Evolutionary conservation across 78 protist genomes (phyloP).

Genomic region (Protostelium mycophagum): DNA sequence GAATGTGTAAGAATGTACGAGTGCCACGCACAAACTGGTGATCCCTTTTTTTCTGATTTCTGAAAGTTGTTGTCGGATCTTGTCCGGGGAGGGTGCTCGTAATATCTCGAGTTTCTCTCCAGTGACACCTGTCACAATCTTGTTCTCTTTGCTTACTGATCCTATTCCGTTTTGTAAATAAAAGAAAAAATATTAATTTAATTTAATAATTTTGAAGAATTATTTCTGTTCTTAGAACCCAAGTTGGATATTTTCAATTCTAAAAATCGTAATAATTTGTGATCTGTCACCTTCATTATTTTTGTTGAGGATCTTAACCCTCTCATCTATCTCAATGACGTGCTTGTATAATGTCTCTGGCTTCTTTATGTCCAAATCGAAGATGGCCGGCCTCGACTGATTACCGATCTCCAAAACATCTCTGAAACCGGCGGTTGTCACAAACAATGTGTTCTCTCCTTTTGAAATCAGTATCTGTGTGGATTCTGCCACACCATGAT

Average conservation of each 20-base stretch:
- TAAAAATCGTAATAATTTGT: not conserved
- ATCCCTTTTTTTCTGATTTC: constrained; percentile 56
- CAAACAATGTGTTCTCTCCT: constrained; percentile 65
- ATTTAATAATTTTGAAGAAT: not conserved
- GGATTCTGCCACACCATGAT: no score
- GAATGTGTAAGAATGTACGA: constrained; percentile 85
- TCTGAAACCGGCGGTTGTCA: constrained; percentile 75
- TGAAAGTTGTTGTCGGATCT: constrained; percentile 7
- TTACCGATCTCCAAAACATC: constrained; percentile 86
- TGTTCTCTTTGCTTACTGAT: not conserved
- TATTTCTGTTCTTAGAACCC: no score
- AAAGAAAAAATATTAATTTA: not conserved
- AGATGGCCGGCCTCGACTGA: constrained; percentile 88
- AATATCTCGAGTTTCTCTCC: constrained; percentile 33
- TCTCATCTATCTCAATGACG: constrained; percentile 77
- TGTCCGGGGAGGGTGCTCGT: constrained; percentile 15
- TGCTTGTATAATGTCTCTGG: constrained; percentile 70
- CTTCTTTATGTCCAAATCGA: constrained; percentile 66
- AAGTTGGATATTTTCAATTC: no score
- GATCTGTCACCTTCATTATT: not conserved
- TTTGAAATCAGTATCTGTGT: no score
- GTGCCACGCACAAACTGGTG: constrained; percentile 71
- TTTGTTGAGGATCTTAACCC: constrained; percentile 29
- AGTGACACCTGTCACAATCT: constrained; percentile 25
- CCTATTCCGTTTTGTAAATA: not conserved